A percentile compares a stretch with the other conserved stretches of the same genome.
Conservation (phyloP, 495 filamentous ascomycete species). For the Penicillium maclennaniae region DNA sequence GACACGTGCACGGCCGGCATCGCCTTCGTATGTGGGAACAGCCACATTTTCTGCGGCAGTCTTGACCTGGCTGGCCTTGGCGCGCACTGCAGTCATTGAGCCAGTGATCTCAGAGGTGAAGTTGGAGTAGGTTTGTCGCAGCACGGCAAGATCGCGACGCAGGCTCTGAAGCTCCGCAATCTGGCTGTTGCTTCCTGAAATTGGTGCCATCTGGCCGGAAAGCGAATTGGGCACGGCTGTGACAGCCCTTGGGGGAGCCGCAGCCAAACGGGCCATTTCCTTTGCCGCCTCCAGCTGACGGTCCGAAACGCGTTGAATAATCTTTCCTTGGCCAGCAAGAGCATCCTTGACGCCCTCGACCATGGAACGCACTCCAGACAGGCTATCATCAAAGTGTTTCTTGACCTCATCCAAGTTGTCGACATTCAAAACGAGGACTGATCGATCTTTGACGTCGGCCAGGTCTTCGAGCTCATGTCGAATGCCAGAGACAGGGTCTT, state of each 20-base stretch:
- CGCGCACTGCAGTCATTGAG: conserved; percentile 77
- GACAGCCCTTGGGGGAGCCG: conserved; percentile 52
- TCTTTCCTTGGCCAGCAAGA: conserved; percentile 72
- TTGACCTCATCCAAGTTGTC: conserved; percentile 97
- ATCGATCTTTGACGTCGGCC: conserved; percentile 90
- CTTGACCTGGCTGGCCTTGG: conserved; percentile 78
- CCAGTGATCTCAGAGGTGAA: conserved; percentile 83
- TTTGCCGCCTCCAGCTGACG: conserved; percentile 87
- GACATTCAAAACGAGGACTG: conserved; percentile 89
- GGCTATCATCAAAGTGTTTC: conserved; percentile 87
- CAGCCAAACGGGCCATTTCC: conserved; percentile 79
- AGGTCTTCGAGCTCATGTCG: conserved; percentile 95
- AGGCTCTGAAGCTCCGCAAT: conserved; percentile 74
- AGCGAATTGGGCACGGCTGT: conserved; percentile 20
- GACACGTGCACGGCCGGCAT: conserved; percentile 78
- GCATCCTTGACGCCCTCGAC: conserved; percentile 77
- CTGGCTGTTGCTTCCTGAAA: conserved; percentile 49
- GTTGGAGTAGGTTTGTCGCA: conserved; percentile 88
- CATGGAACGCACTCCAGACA: conserved; percentile 72
- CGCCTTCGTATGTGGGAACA: conserved; percentile 60
- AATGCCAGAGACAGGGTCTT: conserved; percentile 90
- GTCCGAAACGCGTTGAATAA: conserved; percentile 85
- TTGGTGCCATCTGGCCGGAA: conserved; percentile 15
- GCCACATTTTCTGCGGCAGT: conserved; percentile 63
- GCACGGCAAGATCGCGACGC: conserved; percentile 84